Percentiles rank a stretch among this genome's conserved stretches.
Conservation (phyloP, 1,139 yeast genomes). For the Cylindricascospora bacillispora region DNA sequence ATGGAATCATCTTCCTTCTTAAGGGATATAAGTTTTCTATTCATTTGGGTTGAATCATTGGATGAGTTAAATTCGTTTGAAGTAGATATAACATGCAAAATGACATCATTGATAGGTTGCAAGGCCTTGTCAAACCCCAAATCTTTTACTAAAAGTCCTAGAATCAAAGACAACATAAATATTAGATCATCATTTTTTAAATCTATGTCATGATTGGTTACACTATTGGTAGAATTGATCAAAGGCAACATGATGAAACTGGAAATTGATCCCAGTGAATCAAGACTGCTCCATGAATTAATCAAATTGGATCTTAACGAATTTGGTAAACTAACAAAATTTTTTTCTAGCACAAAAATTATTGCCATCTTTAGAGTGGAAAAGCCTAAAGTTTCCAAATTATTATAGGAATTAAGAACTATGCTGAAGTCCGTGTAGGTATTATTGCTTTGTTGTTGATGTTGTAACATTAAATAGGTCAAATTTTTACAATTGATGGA, state of each 20-base stretch:
- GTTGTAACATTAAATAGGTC: no score
- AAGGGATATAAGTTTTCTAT: not conserved
- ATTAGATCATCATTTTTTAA: conserved; percentile 1
- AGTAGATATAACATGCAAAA: no score
- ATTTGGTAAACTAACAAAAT: no score
- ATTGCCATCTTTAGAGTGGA: conserved; percentile 41
- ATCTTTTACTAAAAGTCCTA: conserved; percentile 66
- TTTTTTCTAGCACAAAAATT: conserved; percentile 47
- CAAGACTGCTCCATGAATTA: conserved; percentile 38
- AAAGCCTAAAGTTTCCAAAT: conserved; percentile 45
- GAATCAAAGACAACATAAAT: conserved; percentile 34
- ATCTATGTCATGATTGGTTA: conserved; percentile 1
- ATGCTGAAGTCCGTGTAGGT: no score
- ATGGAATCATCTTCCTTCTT: not conserved
- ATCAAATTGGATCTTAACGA: conserved; percentile 15
- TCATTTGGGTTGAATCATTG: not conserved
- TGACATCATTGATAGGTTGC: no score
- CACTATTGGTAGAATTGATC: conserved; percentile 1
- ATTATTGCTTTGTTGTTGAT: no score
- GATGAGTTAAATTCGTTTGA: not conserved
- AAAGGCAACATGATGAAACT: conserved; percentile 16
- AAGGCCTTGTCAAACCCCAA: conserved; percentile 64
- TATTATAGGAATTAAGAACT: no score
- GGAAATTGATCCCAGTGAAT: conserved; percentile 35
- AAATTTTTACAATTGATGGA: no score